A percentile compares a stretch with the other conserved stretches of the same genome.
Evolutionary conservation across 139 green algal species (phyloP).

Genomic region (Coelastrella sp.): DNA sequence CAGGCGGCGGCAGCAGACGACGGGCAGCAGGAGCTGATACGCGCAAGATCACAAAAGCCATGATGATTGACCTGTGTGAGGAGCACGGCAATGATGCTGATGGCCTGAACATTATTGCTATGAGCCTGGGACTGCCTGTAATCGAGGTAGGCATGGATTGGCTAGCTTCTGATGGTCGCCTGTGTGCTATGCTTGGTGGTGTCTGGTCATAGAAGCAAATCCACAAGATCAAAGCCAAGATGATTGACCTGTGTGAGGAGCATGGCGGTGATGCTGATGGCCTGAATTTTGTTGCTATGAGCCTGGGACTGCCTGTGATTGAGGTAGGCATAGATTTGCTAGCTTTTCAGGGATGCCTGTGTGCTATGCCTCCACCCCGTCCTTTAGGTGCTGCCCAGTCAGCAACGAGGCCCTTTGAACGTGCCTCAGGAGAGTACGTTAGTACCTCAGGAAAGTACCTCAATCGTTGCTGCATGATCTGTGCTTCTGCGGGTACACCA

Average conservation of each 20-base stretch:
- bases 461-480: too few relatives aligned
- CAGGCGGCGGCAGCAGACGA: not conserved
- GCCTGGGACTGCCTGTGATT: conserved; percentile 18
- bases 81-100: conserved; percentile 45
- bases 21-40: not conserved
- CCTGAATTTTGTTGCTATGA: conserved; percentile 45
- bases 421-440: too few relatives aligned
- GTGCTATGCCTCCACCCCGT: not conserved
- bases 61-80: conserved; percentile 46
- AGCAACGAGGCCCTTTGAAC: too few relatives aligned
- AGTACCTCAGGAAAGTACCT: too few relatives aligned
- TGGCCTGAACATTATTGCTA: conserved; percentile 38
- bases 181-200: not conserved
- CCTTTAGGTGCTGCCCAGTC: not conserved
- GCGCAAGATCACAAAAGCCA: not conserved
- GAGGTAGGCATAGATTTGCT: not conserved
- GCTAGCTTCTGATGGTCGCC: not conserved
- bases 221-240: conserved; percentile 13
- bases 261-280: conserved; percentile 49
- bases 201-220: too few relatives aligned
- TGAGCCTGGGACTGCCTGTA: conserved; percentile 39
- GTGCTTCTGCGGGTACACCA: too few relatives aligned
- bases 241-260: conserved; percentile 40
- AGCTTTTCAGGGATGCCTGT: not conserved
- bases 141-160: not conserved